phyloP scores from a whole-genome alignment of 31 red algal species.

The Porphyra umbilicalis region DNA sequence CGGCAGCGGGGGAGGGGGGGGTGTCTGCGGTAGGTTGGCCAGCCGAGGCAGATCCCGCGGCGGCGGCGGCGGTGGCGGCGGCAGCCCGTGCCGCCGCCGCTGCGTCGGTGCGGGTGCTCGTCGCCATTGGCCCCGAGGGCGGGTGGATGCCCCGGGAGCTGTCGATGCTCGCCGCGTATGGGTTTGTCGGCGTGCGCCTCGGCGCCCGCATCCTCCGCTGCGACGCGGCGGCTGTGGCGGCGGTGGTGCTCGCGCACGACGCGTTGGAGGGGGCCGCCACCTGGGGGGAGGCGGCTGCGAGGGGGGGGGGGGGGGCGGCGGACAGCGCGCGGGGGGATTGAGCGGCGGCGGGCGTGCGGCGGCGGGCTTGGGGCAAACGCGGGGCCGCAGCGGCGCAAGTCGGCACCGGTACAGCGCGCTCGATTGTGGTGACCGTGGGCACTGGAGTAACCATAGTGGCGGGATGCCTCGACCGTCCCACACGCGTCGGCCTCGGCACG shows the following conservation, averaged over 20 bases:
- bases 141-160: conserved; percentile 47
- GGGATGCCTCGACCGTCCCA: no score
- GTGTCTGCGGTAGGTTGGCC: no score
- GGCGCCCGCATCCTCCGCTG: not conserved
- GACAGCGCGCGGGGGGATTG: no score
- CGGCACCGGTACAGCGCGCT: no score
- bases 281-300: no score
- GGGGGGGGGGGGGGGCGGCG: no score
- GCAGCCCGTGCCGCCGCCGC: not conserved
- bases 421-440: no score
- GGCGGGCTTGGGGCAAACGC: no score
- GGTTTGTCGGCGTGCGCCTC: conserved; percentile 3
- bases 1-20: not conserved
- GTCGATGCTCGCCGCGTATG: conserved; percentile 2
- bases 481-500: no score
- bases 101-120: conserved; percentile 1
- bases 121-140: conserved; percentile 37
- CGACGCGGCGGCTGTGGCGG: not conserved
- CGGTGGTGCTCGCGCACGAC: not conserved
- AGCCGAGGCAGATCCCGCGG: not conserved
- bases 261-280: not conserved
- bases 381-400: no score
- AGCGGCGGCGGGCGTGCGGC: no score
- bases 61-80: not conserved
- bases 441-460: no score